A percentile compares a stretch with the other conserved stretches of the same genome.
Conservation (phyloP, 2,329 filamentous ascomycete species). For the Diaporthe caulivora region DNA sequence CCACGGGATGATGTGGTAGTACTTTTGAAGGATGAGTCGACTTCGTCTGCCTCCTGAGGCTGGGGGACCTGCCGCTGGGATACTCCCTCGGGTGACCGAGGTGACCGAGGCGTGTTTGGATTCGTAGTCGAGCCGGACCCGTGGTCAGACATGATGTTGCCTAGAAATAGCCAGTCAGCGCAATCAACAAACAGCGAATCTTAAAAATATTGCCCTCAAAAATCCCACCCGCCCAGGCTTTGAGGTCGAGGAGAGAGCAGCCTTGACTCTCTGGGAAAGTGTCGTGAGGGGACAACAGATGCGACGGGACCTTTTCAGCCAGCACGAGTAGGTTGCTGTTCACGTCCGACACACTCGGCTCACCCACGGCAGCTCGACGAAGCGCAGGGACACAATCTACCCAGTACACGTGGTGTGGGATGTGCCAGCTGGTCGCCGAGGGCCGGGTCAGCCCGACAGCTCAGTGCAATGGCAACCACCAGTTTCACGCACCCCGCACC, state of each 20-base stretch:
- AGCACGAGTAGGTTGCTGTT: neutral
- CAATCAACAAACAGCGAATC: neutral
- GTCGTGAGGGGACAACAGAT: neutral
- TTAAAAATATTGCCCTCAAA: constrained; percentile 19
- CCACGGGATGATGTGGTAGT: constrained; percentile 22
- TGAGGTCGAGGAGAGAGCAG: constrained; percentile 22
- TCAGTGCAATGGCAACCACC: neutral
- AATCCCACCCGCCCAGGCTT: constrained; percentile 32
- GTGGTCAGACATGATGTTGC: neutral
- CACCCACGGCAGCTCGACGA: neutral
- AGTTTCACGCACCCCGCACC: neutral
- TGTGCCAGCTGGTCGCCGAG: neutral
- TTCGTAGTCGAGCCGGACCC: constrained; percentile 28
- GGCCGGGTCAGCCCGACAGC: neutral
- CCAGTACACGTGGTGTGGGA: neutral
- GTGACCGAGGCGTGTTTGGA: constrained; percentile 15
- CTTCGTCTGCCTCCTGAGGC: neutral
- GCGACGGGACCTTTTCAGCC: neutral
- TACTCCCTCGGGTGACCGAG: neutral
- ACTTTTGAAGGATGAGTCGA: constrained; percentile 1
- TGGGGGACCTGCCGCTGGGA: neutral
- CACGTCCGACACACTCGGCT: neutral
- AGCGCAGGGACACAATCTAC: neutral
- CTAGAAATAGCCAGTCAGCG: neutral
- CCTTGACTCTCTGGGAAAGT: constrained; percentile 19